phyloP scores from a whole-genome alignment of 306 rosid genomes.

The Medicago lupulina region DNA sequence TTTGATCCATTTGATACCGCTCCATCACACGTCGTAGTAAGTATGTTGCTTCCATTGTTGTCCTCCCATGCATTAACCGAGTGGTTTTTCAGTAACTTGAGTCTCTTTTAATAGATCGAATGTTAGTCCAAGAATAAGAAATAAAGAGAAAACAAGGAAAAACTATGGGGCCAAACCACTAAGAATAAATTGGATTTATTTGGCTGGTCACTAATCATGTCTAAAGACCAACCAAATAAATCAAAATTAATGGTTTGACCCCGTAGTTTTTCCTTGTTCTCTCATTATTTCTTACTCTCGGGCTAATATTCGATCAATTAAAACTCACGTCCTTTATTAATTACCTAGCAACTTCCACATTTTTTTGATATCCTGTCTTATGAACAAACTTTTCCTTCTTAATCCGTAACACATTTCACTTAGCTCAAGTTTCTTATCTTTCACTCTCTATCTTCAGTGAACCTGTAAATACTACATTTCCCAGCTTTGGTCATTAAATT shows the following conservation, averaged over 20 bases:
- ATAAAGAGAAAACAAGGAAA: neutral
- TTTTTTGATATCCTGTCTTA: neutral
- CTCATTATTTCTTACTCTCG: neutral
- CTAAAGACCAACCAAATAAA: too few relatives aligned
- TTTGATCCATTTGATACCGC: too few relatives aligned
- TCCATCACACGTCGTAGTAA: too few relatives aligned
- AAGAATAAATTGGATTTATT: too few relatives aligned
- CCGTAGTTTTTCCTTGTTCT: neutral
- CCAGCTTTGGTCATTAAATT: neutral
- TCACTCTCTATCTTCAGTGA: neutral
- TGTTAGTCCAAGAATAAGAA: neutral
- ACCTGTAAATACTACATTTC: neutral
- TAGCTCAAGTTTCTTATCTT: neutral
- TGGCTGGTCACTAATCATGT: too few relatives aligned
- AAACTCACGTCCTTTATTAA: neutral
- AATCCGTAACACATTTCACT: neutral
- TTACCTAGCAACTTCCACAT: neutral
- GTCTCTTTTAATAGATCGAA: neutral
- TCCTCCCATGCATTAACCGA: too few relatives aligned
- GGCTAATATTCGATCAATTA: neutral
- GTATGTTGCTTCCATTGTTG: too few relatives aligned
- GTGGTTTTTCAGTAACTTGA: too few relatives aligned
- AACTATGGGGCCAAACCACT: too few relatives aligned
- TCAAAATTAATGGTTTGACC: too few relatives aligned
- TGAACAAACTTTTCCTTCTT: neutral